Evolutionary conservation across 1,284 basidiomycete species (phyloP).

Genomic region (Termitomyces sp.): DNA sequence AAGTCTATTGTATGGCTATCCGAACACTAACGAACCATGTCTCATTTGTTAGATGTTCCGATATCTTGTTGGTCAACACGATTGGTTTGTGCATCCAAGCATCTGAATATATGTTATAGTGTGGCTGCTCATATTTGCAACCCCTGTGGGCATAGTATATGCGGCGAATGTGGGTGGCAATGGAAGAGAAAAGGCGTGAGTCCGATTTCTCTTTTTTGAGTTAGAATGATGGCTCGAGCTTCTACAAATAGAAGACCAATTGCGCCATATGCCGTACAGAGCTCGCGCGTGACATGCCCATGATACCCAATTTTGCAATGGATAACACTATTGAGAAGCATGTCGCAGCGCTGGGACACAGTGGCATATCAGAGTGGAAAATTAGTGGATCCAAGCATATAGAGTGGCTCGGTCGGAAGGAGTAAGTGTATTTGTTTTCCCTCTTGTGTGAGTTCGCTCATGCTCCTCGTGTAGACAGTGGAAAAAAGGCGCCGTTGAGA

Average conservation of each 20-base stretch:
- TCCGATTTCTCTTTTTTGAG: background rate
- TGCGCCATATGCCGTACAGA: constrained; percentile 47
- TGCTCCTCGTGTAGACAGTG: constrained; percentile 23
- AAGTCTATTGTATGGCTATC: constrained; percentile 19
- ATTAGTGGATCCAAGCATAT: constrained; percentile 33
- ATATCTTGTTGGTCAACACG: constrained; percentile 40
- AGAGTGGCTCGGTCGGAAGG: constrained; percentile 42
- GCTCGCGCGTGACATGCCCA: constrained; percentile 29
- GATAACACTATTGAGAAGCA: constrained; percentile 49
- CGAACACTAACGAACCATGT: constrained; percentile 1
- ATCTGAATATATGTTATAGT: constrained; percentile 23
- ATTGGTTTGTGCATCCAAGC: background rate
- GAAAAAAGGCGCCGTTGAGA: constrained; percentile 23
- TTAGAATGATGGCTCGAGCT: constrained; percentile 5
- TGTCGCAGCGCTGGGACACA: constrained; percentile 33
- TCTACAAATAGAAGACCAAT: constrained; percentile 29
- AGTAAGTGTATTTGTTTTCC: constrained; percentile 28
- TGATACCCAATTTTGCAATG: constrained; percentile 48
- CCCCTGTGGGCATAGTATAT: constrained; percentile 55
- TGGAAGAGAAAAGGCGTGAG: constrained; percentile 44
- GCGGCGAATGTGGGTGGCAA: constrained; percentile 45
- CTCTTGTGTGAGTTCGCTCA: background rate
- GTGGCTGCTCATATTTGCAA: constrained; percentile 47
- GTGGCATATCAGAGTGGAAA: constrained; percentile 41
- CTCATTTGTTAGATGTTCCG: constrained; percentile 40